Evolutionary conservation across 352 stramenopile species (phyloP), one percentile per base, ranked within the genome.

Genomic region (Phytophthora gonapodyides): DNA sequence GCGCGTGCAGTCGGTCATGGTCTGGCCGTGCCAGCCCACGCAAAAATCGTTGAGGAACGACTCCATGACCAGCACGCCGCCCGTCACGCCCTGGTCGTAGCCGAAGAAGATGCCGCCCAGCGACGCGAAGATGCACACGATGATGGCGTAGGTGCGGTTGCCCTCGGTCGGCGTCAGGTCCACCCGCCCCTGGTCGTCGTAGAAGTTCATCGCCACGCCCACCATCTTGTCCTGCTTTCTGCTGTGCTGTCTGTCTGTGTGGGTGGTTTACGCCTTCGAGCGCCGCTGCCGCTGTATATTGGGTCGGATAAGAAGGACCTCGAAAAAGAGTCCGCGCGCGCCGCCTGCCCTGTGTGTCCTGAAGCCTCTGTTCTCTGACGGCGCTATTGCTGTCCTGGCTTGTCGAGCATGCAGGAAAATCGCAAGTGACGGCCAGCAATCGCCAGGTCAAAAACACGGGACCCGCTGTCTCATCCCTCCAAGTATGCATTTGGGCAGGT

Each of bases 41-140:
- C 72, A 84, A 24, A 79, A 84, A 57, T 80, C 71, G 21, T 72
- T 52, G 10, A 84, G 60, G 54, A 84, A 84, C n/a, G 65, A 78
- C n/a, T 75, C 63, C 70, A 78, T 78, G 41, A 78, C 65, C 19
- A 78, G 55, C 57, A 78, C 70, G 53, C 66, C 70, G 12, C 61
- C 63, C 15, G 70, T 78, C 44, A 78, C 66, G 34, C 70, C 69
- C 24, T 77, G 69, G 36, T 74, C 69, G 46, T 77, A 77, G 46
- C 69, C 69, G 57, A 77, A 77, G 48, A 77, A 77, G 57, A 77
- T 63, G n/a, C 69, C 69, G 21, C 69, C 69, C 9, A 77, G 42
- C 2, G 69, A 73, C 33, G 69, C 65, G 53, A 77, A 77, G 36
- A 77, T 71, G 47, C 69, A 77, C 11, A 77, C 69, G 38, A 77